These are phyloP conservation scores for Clarireedia homoeocarpa DNA, from an alignment of 2,329 filamentous ascomycete genomes.

Conservation along the genomic window DNA sequence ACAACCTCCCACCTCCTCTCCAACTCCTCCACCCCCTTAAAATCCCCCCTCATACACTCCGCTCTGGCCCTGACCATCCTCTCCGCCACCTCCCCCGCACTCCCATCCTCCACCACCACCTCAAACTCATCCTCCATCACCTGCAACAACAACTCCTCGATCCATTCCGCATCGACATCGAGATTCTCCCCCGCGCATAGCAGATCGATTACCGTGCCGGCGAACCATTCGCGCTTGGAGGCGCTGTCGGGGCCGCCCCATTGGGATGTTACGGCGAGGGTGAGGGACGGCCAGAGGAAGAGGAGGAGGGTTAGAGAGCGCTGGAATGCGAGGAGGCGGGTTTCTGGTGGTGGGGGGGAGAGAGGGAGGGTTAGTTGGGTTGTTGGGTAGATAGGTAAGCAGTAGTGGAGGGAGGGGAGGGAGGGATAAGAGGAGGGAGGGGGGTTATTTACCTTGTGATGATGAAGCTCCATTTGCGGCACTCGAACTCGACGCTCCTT, in stretches of 20 bases:
- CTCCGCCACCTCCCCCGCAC: constrained; percentile 63
- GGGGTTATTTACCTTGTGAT: too few species aligned
- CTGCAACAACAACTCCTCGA: constrained; percentile 79
- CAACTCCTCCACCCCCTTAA: constrained; percentile 48
- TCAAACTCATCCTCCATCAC: constrained; percentile 96
- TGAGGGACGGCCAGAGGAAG: constrained; percentile 81
- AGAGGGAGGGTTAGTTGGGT: neutral
- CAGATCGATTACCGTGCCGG: constrained; percentile 76
- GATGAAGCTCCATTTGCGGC: neutral
- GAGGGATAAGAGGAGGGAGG: too few species aligned
- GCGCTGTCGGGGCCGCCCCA: constrained; percentile 78
- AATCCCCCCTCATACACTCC: constrained; percentile 56
- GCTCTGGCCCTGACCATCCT: constrained; percentile 62
- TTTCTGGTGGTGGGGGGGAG: neutral
- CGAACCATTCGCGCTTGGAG: constrained; percentile 96
- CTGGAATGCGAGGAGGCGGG: constrained; percentile 63
- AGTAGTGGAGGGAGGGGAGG: too few species aligned
- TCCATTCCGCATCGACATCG: constrained; percentile 64
- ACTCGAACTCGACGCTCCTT: neutral
- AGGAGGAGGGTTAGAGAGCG: constrained; percentile 78
- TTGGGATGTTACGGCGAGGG: constrained; percentile 75
- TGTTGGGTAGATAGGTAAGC: too few species aligned
- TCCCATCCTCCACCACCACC: constrained; percentile 85
- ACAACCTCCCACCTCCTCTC: constrained; percentile 52
- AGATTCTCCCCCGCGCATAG: constrained; percentile 45